Conservation (phyloP, 2,329 filamentous ascomycete genomes). For the Diplodia seriata region DNA sequence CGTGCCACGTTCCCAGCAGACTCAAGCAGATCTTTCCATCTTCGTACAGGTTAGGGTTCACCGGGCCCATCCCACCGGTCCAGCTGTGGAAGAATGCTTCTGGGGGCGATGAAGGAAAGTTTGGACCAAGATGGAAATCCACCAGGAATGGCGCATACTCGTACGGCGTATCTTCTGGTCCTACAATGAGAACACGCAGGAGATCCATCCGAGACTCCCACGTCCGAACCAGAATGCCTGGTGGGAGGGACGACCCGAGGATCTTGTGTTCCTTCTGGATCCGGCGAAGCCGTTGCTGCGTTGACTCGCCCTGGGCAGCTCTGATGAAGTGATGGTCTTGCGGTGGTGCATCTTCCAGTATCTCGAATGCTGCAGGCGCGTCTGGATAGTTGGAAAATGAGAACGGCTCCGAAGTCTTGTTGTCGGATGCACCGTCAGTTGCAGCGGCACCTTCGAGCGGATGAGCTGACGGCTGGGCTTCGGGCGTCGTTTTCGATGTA, state of each 20-base stretch:
- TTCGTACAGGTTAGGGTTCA: conserved; percentile 70
- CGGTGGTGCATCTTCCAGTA: conserved; percentile 47
- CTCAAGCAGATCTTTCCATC: conserved; percentile 68
- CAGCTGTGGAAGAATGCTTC: conserved; percentile 66
- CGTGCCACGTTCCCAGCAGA: conserved; percentile 66
- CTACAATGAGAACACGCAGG: conserved; percentile 64
- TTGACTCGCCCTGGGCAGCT: conserved; percentile 41
- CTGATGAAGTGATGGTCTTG: conserved; percentile 48
- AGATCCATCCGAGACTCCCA: conserved; percentile 67
- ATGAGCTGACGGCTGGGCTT: conserved; percentile 41
- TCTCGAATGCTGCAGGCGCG: conserved; percentile 41
- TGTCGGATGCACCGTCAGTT: conserved; percentile 31
- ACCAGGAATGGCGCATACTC: conserved; percentile 67
- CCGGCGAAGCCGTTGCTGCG: conserved; percentile 54
- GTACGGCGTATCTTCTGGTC: conserved; percentile 66
- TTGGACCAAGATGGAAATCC: conserved; percentile 60
- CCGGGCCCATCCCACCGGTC: conserved; percentile 58
- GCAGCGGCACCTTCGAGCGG: background rate
- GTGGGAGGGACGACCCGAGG: conserved; percentile 60
- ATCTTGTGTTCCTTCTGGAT: conserved; percentile 66
- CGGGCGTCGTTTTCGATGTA: conserved; percentile 47
- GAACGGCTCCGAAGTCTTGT: conserved; percentile 28
- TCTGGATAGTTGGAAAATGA: conserved; percentile 32
- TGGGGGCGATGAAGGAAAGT: conserved; percentile 62
- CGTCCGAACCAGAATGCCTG: conserved; percentile 63